Evolutionary conservation across 2,329 filamentous ascomycete species (phyloP), one percentile per base, ranked within the genome.

Genomic region (Fusarium hostae): DNA sequence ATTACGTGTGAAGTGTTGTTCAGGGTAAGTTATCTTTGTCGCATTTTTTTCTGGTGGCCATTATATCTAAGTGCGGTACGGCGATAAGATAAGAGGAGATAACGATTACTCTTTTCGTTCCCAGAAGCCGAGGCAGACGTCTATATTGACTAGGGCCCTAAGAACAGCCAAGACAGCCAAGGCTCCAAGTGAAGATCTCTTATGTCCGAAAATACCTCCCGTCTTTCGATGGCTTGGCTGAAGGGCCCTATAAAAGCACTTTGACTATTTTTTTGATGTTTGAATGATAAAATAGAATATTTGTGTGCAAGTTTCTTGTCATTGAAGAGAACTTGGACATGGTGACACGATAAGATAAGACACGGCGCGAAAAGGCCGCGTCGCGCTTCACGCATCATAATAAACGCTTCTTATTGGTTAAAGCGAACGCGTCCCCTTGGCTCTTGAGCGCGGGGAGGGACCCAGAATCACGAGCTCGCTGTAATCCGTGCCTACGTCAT

Each of bases 51-150:
- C 24, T 24, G 24, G 24, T 24, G 24, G 24, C n/a, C n/a, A n/a
- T n/a, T n/a, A n/a, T n/a, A n/a, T n/a, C n/a, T n/a, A 22, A 32
- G 28, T 18, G 6, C 16, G 6, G 5, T 0, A 30, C 6, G 2
- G 1, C 16, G 28, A 48, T 32, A n/a, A 32, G 26, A 47, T 20
- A 44, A 26, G 43, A 13, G 20, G 13, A 12, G 11, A 28, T 28
- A n/a, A 28, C 18, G 9, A 28, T n/a, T 5, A 16, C 41, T 10
- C 39, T 15, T 41, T 16, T 40, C 6, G 15, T 16, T 20, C 18
- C 26, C 12, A 20, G 43, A 20, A n/a, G 18, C 26, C 6, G 26
- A 26, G 26, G 26, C 26, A 26, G 26, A 26, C 26, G 26, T 26
- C 26, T 26, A 6, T 26, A 26, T 26, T 26, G 26, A 26, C 26